These are phyloP conservation scores for Mortierella antarctica DNA, from an alignment of 192 early-diverging fungal species.

Conservation along the genomic window DNA sequence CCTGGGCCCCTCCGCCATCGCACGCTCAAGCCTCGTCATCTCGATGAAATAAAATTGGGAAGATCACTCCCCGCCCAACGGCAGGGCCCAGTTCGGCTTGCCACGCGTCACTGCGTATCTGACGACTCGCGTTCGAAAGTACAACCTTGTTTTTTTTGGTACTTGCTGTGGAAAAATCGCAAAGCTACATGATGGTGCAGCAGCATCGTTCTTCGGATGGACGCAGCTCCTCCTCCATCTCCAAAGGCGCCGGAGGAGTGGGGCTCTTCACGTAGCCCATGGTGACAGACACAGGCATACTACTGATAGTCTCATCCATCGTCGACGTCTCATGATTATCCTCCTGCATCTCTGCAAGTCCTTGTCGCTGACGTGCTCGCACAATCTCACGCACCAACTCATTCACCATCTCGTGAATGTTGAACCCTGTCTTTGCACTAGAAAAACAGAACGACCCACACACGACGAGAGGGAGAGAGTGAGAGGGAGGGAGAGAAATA, in stretches of 20 bases:
- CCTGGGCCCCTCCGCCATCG: too few species aligned
- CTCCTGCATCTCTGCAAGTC: not conserved
- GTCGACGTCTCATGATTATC: not conserved
- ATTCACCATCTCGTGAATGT: constrained; percentile 38
- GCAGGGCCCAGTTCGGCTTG: too few species aligned
- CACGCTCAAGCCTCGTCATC: too few species aligned
- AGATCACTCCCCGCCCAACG: too few species aligned
- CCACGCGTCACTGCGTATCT: too few species aligned
- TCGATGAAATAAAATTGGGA: too few species aligned
- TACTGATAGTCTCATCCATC: too few species aligned
- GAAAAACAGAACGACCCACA: not conserved
- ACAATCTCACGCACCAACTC: constrained; percentile 38
- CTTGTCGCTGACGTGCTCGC: not conserved
- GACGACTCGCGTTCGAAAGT: too few species aligned
- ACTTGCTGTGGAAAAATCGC: not conserved
- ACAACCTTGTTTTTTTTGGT: too few species aligned
- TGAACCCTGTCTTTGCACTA: constrained; percentile 42
- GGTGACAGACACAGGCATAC: not conserved
- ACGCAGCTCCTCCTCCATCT: not conserved
- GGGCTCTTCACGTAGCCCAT: constrained; percentile 36
- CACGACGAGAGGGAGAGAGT: too few species aligned
- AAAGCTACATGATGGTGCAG: constrained; percentile 28
- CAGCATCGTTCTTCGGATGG: constrained; percentile 15
- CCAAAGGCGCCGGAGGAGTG: constrained; percentile 10
- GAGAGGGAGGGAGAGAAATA: not conserved